Evolutionary conservation across 139 green algal genomes (phyloP).

Genomic region (Picochlorum sp.): DNA sequence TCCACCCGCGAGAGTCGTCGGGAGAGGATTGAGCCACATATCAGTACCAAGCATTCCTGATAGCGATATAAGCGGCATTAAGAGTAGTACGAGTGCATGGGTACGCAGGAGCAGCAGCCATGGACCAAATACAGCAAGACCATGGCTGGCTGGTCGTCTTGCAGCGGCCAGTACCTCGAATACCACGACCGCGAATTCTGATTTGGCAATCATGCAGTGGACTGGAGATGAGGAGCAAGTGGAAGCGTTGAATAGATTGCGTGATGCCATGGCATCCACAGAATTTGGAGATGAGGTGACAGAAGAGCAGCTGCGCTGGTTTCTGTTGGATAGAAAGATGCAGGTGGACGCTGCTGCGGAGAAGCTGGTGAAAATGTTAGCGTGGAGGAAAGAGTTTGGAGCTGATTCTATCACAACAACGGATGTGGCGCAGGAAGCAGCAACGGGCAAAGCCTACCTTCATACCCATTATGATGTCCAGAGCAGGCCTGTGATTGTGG

Average conservation of each 20-base stretch:
- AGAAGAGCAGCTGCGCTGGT: slow-evolving; percentile 60
- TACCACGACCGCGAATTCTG: background rate
- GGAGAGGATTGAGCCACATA: no score
- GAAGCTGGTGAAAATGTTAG: slow-evolving; percentile 61
- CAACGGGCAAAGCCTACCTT: slow-evolving; percentile 81
- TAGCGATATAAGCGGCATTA: no score
- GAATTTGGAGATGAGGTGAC: slow-evolving; percentile 9
- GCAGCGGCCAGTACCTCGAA: background rate
- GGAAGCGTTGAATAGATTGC: slow-evolving; percentile 39
- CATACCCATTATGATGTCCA: slow-evolving; percentile 58
- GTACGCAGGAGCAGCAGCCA: no score
- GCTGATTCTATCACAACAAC: slow-evolving; percentile 37
- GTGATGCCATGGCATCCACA: slow-evolving; percentile 19
- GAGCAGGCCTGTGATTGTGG: slow-evolving; percentile 75
- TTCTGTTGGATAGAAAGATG: slow-evolving; percentile 67
- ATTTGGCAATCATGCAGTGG: slow-evolving; percentile 24
- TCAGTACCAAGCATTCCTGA: no score
- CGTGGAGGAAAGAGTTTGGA: slow-evolving; percentile 59
- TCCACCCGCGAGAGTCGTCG: no score
- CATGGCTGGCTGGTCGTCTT: background rate
- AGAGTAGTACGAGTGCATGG: no score
- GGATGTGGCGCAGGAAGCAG: slow-evolving; percentile 45
- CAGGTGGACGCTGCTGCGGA: slow-evolving; percentile 66
- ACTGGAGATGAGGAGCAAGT: slow-evolving; percentile 17
- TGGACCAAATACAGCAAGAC: background rate